Evolutionary conservation across 2,329 filamentous ascomycete genomes (phyloP).

Genomic region (Monosporascus sp.): DNA sequence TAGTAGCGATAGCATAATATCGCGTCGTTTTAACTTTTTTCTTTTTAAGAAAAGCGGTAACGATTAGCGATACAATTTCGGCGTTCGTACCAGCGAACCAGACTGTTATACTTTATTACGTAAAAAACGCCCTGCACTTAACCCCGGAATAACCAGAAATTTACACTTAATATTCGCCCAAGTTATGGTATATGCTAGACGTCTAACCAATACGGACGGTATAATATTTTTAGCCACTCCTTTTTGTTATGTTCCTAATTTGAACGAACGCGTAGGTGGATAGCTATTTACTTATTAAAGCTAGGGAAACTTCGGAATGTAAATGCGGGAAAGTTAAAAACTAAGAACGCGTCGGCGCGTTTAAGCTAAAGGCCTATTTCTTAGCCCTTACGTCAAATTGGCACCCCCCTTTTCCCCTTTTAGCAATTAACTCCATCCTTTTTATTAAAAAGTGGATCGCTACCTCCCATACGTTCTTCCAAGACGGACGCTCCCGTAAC

Average conservation of each 20-base stretch:
- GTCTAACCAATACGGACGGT: constrained; percentile 15
- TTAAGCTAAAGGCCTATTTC: too few relatives aligned
- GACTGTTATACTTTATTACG: not conserved
- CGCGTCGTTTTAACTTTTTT: not conserved
- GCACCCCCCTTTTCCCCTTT: too few relatives aligned
- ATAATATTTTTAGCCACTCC: constrained; percentile 9
- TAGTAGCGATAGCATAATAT: not conserved
- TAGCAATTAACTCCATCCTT: too few relatives aligned
- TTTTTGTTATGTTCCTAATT: not conserved
- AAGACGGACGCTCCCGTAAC: too few relatives aligned
- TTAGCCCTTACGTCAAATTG: too few relatives aligned
- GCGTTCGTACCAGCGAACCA: constrained; percentile 3
- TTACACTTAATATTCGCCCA: constrained; percentile 11
- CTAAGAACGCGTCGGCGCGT: too few relatives aligned
- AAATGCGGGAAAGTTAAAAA: too few relatives aligned
- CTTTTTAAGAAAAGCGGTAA: not conserved
- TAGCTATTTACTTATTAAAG: too few relatives aligned
- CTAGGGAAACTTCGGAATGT: too few relatives aligned
- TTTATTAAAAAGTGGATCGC: too few relatives aligned
- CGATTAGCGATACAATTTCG: not conserved
- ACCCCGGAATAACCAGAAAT: constrained; percentile 5
- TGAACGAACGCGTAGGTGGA: too few relatives aligned
- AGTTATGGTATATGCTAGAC: constrained; percentile 15
- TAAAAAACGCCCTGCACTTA: constrained; percentile 7
- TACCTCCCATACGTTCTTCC: too few relatives aligned